phyloP scores from a whole-genome alignment of 169 alveolate species.

The Plasmodium relictum region DNA sequence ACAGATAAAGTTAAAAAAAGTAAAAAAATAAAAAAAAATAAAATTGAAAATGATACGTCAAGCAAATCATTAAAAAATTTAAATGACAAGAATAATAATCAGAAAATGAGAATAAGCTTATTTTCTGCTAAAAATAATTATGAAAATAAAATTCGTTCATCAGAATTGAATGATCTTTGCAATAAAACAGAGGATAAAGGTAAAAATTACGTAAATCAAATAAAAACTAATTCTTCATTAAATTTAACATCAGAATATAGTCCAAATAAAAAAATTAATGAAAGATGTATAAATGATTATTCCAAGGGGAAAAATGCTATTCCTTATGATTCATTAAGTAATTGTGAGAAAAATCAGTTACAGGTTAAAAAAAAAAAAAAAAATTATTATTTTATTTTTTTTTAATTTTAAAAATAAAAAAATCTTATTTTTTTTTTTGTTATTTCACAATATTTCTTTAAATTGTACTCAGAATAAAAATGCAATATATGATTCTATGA shows the following conservation, averaged over 20 bases:
- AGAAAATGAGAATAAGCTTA: not conserved
- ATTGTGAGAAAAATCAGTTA: too few species aligned
- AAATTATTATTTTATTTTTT: too few species aligned
- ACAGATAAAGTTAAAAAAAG: conserved; percentile 22
- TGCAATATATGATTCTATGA: too few species aligned
- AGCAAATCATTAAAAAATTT: not conserved
- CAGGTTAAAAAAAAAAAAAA: too few species aligned
- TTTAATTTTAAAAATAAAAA: too few species aligned
- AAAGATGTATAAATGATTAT: too few species aligned
- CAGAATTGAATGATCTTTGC: not conserved
- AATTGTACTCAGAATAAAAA: too few species aligned
- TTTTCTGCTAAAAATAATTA: not conserved
- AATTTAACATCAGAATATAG: not conserved
- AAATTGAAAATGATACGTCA: not conserved
- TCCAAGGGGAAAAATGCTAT: too few species aligned
- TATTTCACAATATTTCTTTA: too few species aligned
- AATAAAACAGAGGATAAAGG: not conserved
- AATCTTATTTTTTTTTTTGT: too few species aligned
- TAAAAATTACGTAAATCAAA: not conserved
- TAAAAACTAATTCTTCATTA: not conserved
- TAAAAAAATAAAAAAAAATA: conserved; percentile 24
- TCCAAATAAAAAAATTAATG: not conserved
- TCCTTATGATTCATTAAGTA: too few species aligned
- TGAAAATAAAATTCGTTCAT: not conserved
- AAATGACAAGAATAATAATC: not conserved